Evolutionary conservation across 805 yeast species (phyloP).

Genomic region (Saccharomycopsis sp.): DNA sequence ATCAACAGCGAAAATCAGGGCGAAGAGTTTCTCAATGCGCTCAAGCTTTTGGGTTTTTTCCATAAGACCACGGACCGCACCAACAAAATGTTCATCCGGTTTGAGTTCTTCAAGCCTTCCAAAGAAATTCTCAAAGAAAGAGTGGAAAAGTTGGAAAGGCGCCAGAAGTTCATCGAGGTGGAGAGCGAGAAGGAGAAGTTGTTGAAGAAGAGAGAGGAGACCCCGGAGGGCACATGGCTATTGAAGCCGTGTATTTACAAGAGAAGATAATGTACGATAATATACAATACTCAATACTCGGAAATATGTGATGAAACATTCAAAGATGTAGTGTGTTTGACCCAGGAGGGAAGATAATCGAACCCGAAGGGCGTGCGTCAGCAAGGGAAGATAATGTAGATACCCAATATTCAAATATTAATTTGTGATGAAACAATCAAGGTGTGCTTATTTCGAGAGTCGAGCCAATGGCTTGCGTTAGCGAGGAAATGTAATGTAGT

Average conservation of each 20-base stretch:
- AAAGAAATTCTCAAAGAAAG: slow-evolving; percentile 58
- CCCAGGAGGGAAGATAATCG: no score
- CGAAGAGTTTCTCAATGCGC: slow-evolving; percentile 70
- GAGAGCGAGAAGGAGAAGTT: slow-evolving; percentile 58
- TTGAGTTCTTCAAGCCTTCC: slow-evolving; percentile 88
- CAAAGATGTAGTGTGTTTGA: no score
- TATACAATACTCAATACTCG: no score
- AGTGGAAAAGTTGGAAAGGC: slow-evolving; percentile 53
- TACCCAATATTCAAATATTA: no score
- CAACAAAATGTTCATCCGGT: slow-evolving; percentile 91
- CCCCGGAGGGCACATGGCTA: slow-evolving; percentile 80
- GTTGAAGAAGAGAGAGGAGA: slow-evolving; percentile 43
- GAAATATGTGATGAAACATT: no score
- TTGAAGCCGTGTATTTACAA: slow-evolving; percentile 95
- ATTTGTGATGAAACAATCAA: no score
- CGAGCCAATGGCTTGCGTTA: no score
- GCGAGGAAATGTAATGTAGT: no score
- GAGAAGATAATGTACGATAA: slow-evolving; percentile 61
- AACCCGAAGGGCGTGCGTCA: no score
- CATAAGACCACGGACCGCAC: slow-evolving; percentile 80
- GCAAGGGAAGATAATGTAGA: no score
- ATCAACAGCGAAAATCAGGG: slow-evolving; percentile 34
- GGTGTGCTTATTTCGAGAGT: no score
- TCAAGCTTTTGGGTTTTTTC: slow-evolving; percentile 76
- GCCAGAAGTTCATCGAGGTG: slow-evolving; percentile 61